Evolutionary conservation across 306 rosid species (phyloP), one percentile per base, ranked within the genome.

Genomic region (Benincasa hispida): DNA sequence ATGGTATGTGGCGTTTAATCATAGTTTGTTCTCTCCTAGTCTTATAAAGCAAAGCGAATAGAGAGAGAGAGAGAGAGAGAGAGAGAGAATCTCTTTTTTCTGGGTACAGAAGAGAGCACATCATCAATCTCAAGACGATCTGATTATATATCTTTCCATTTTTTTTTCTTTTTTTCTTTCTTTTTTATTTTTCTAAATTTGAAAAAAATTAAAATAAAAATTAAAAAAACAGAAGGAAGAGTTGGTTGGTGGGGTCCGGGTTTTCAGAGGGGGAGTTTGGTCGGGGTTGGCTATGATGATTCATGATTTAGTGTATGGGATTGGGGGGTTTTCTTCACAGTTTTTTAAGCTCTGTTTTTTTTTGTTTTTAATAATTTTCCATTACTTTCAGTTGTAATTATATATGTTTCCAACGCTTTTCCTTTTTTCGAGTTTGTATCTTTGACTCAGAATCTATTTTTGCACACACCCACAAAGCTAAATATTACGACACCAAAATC

Each of bases 11-110:
- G 57, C 17, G 24, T 39, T 45, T 24, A 45, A 22, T 15, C 75
- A 15, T 24, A 45, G 14, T 24, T 7, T 61, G 41, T 24, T 21
- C 19, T 77, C 74, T 85, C 84, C 81, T 83, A 78, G 81, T 82
- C 76, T 84, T 79, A 85, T 87, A 84, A 88, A 87, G 83, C 78
- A 80, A 77, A 72, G 76, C 10, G 55, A 18, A 18, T 12, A 50
- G 21, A 50, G n/a, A 4, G 80, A 41, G 61, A 57, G 79, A 75
- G 73, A 66, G 28, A 62, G 50, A 35, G 28, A 19, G 8, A 35
- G 21, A 37, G 72, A n/a, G 51, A 86, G 97, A 77, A 91, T 88
- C 87, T 91, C 95, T 91, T 88, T 91, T 91, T 94, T 66, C n/a
- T n/a, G n/a, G 51, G 50, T 18, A 65, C 6, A 34, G 50, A 86